These are phyloP conservation scores for Fragaria nilgerrensis DNA, from an alignment of 306 rosid genomes.

Conservation along the genomic window DNA sequence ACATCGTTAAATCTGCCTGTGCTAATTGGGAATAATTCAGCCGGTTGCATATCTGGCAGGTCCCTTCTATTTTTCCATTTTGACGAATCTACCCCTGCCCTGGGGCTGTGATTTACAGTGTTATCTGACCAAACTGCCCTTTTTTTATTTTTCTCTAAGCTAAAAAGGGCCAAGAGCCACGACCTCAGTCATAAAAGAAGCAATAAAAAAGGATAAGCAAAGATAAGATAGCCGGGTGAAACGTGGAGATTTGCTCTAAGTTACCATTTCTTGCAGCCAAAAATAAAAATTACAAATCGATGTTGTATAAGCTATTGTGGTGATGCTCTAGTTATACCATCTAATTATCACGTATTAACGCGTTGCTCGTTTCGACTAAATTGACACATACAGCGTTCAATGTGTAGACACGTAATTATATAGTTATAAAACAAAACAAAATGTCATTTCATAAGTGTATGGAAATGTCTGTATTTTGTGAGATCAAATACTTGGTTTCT, in stretches of 20 bases:
- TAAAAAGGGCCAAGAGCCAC: neutral
- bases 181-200: neutral
- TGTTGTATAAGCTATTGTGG: neutral
- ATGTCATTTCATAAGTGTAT: neutral
- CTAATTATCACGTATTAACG: neutral
- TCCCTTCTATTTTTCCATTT: conserved; percentile 1
- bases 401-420: no score
- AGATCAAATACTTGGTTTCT: neutral
- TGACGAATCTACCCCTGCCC: conserved; percentile 25
- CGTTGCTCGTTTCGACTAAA: neutral
- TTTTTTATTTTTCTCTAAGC: neutral
- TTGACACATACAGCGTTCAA: neutral
- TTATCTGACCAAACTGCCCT: neutral
- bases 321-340: neutral
- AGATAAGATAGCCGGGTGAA: neutral
- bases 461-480: neutral
- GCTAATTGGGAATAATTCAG: conserved; percentile 16
- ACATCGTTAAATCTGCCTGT: conserved; percentile 29
- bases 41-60: conserved; percentile 35
- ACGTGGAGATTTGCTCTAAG: neutral
- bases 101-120: neutral
- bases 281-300: neutral
- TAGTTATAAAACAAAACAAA: no score
- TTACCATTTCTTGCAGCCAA: neutral
- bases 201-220: neutral